Evolutionary conservation across 208 protist genomes (phyloP).

Genomic region (Trypanosoma avium): DNA sequence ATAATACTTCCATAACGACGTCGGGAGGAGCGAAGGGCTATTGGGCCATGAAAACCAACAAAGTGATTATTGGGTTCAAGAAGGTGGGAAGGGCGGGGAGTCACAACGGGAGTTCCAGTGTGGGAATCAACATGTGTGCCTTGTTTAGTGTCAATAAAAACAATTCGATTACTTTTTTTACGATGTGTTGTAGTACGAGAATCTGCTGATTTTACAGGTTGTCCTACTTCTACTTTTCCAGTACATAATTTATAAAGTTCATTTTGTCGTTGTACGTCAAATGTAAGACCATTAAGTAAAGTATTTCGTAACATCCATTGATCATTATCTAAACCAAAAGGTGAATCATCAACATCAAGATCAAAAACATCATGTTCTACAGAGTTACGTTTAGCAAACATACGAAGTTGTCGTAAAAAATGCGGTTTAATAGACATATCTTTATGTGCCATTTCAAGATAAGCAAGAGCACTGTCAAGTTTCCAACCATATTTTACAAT

Average conservation of each 20-base stretch:
- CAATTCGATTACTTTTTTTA: constrained; percentile 44
- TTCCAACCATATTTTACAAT: constrained; percentile 93
- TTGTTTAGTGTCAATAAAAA: constrained; percentile 79
- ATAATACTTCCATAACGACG: constrained; percentile 73
- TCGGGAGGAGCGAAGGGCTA: constrained; percentile 36
- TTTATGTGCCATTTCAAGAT: constrained; percentile 87
- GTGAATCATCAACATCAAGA: constrained; percentile 69
- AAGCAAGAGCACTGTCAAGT: constrained; percentile 81
- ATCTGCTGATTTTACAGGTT: constrained; percentile 12
- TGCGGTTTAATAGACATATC: constrained; percentile 90
- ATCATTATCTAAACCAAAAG: constrained; percentile 88
- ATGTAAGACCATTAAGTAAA: constrained; percentile 81
- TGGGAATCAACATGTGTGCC: constrained; percentile 49
- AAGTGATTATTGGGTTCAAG: constrained; percentile 46
- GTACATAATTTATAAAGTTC: constrained; percentile 66
- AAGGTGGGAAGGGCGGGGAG: constrained; percentile 32
- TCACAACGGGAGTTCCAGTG: constrained; percentile 48
- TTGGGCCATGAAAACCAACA: constrained; percentile 54
- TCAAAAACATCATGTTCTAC: constrained; percentile 87
- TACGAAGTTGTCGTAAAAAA: constrained; percentile 86
- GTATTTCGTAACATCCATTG: constrained; percentile 93
- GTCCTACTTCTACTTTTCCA: constrained; percentile 60
- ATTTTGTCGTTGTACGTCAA: constrained; percentile 63
- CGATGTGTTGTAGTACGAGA: constrained; percentile 7
- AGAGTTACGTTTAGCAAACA: constrained; percentile 80